phyloP scores from a whole-genome alignment of 192 early-diverging fungal genomes.

The Glomus cerebriforme region DNA sequence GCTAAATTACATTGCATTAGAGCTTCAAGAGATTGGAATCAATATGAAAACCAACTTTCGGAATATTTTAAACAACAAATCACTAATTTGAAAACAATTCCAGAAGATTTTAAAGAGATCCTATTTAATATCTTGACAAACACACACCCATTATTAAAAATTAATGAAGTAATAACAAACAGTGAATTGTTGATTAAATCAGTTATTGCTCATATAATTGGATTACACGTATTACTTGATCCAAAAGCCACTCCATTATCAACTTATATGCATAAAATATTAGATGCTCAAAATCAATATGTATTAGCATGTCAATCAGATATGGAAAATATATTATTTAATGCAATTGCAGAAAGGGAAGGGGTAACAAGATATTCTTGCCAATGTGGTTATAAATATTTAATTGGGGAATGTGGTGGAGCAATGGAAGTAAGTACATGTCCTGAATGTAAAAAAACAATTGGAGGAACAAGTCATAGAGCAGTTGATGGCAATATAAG shows the following conservation, averaged over 20 bases:
- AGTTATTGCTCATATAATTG: slow-evolving; percentile 22
- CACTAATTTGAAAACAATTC: not conserved
- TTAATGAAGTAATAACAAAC: not conserved
- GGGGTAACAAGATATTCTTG: not conserved
- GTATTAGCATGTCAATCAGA: slow-evolving; percentile 24
- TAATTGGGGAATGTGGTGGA: not conserved
- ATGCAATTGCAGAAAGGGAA: not conserved
- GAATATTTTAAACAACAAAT: not conserved
- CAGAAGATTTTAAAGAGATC: not conserved
- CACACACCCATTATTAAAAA: not conserved
- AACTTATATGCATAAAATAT: slow-evolving; percentile 9
- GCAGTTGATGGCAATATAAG: not conserved
- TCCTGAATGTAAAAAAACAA: slow-evolving; percentile 10
- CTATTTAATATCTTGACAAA: not conserved
- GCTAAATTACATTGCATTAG: not conserved
- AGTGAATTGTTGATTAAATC: slow-evolving; percentile 20
- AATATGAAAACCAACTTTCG: not conserved
- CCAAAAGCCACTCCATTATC: not conserved
- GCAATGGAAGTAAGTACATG: not conserved
- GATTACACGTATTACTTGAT: slow-evolving; percentile 13
- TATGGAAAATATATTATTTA: not conserved
- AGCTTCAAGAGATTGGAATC: slow-evolving; percentile 20
- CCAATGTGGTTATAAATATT: slow-evolving; percentile 1
- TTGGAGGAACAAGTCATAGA: not conserved
- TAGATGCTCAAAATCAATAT: not conserved